Percentiles rank a stretch among this genome's conserved stretches.
Evolutionary conservation across 768 basidiomycete genomes (phyloP).

Genomic region (Rhodosporidiobolus sp.): DNA sequence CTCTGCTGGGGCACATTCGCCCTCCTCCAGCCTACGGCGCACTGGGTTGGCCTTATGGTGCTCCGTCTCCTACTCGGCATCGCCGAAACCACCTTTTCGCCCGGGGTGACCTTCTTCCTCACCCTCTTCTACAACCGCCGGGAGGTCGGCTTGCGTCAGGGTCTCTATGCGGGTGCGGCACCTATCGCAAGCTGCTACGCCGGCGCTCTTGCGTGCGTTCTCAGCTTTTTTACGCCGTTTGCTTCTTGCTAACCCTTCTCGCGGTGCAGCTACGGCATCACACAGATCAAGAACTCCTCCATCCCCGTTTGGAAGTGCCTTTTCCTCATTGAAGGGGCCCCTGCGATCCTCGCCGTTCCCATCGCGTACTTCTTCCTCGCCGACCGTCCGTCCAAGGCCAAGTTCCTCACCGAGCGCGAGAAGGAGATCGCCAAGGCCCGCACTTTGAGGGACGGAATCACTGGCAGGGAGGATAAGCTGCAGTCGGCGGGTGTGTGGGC

Average conservation of each 20-base stretch:
- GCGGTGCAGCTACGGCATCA: too few relatives aligned
- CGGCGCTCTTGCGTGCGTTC: constrained; percentile 14
- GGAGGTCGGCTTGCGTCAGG: constrained; percentile 20
- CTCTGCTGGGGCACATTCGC: constrained; percentile 14
- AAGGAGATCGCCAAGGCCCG: constrained; percentile 8
- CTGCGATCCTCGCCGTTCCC: constrained; percentile 7
- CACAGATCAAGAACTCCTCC: constrained; percentile 3
- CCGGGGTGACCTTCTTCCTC: constrained; percentile 9
- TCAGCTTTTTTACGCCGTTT: too few relatives aligned
- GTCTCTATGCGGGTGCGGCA: constrained; percentile 3
- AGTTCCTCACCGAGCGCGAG: constrained; percentile 20
- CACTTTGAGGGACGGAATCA: neutral
- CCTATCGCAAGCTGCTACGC: constrained; percentile 12
- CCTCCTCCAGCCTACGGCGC: constrained; percentile 5
- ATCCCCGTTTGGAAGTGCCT: constrained; percentile 7
- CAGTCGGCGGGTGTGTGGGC: neutral
- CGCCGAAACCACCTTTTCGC: constrained; percentile 10
- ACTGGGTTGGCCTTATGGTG: constrained; percentile 14
- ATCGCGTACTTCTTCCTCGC: constrained; percentile 19
- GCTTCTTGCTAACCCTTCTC: too few relatives aligned
- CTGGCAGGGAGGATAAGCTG: constrained; percentile 5
- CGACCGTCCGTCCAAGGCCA: constrained; percentile 12
- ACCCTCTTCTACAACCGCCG: constrained; percentile 20
- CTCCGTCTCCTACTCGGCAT: constrained; percentile 16
- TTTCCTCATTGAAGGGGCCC: constrained; percentile 19